Evolutionary conservation across 164 flowering plant genomes (phyloP).

Genomic region (Sedum album): DNA sequence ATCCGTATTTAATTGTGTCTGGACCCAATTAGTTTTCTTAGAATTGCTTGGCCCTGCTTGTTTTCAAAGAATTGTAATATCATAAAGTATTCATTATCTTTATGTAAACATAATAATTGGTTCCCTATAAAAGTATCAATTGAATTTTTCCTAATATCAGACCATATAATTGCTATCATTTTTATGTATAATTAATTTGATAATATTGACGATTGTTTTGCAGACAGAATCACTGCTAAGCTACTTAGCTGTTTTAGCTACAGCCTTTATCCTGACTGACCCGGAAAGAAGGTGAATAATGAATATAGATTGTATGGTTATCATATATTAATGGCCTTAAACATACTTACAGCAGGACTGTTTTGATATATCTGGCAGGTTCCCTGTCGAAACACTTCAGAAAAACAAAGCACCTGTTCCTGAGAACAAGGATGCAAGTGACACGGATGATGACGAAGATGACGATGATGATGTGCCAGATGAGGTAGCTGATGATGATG

Average conservation of each 20-base stretch:
- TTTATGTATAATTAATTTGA: background rate
- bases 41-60: too few species aligned
- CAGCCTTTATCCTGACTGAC: background rate
- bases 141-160: background rate
- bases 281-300: background rate
- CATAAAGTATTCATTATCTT: too few species aligned
- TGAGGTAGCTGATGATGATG: constrained; percentile 1
- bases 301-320: background rate
- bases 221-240: background rate
- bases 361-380: constrained; percentile 13
- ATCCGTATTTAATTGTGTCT: too few species aligned
- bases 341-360: background rate
- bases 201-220: background rate
- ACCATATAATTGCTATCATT: background rate
- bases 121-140: too few species aligned
- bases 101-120: too few species aligned
- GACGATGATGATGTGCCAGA: background rate
- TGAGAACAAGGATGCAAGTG: constrained; percentile 29
- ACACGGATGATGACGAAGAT: constrained; percentile 33
- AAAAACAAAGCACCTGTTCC: constrained; percentile 12
- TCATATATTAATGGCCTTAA: background rate
- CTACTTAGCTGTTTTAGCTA: background rate
- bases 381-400: constrained; percentile 22
- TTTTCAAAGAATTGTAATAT: too few species aligned
- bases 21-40: too few species aligned